Conservation (phyloP, 2,329 filamentous ascomycete genomes). For the Aspergillaceae sp. region DNA sequence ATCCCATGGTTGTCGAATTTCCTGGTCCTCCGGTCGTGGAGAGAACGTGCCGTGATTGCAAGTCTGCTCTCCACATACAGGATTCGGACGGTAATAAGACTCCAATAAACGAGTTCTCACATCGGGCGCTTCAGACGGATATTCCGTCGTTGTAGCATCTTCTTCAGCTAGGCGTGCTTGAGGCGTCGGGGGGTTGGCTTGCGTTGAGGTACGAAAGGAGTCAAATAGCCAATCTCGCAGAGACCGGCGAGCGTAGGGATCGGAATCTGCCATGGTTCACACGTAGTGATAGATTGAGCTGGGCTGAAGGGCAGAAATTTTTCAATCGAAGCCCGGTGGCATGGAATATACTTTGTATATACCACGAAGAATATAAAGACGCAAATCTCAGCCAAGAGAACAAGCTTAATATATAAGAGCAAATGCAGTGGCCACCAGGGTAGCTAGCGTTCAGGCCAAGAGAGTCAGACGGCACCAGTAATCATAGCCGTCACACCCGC, state of each 20-base stretch:
- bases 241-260: constrained; percentile 16
- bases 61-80: constrained; percentile 32
- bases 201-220: constrained; percentile 18
- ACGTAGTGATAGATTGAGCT: background rate
- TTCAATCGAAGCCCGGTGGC: too few relatives aligned
- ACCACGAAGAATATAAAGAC: too few relatives aligned
- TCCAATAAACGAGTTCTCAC: constrained; percentile 31
- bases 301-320: background rate
- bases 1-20: constrained; percentile 26
- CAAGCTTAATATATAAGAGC: background rate
- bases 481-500: too few relatives aligned
- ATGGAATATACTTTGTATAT: too few relatives aligned
- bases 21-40: constrained; percentile 51
- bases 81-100: constrained; percentile 29
- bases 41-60: constrained; percentile 73
- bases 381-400: too few relatives aligned
- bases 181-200: constrained; percentile 7
- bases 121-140: constrained; percentile 12
- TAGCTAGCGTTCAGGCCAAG: too few relatives aligned
- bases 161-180: constrained; percentile 3
- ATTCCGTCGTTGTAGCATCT: background rate
- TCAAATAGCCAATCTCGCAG: constrained; percentile 25
- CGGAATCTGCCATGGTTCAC: constrained; percentile 20
- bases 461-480: too few relatives aligned
- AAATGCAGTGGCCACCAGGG: constrained; percentile 15